phyloP scores from a whole-genome alignment of 2,329 filamentous ascomycete genomes.

The Phoma sp. region DNA sequence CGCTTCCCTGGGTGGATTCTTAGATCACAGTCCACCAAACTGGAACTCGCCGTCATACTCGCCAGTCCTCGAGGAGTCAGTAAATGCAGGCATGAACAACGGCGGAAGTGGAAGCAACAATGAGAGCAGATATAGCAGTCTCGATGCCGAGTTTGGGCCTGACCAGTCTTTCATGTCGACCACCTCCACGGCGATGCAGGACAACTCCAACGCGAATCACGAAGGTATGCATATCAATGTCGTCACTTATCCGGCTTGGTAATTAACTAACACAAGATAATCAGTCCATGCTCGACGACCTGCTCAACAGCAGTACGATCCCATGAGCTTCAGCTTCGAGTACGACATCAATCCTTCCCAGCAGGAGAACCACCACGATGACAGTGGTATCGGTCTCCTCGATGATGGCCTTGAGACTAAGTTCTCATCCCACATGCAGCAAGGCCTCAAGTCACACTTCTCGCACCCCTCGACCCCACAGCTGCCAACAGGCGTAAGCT shows the following conservation, averaged over 20 bases:
- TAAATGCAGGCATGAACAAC: conserved; percentile 41
- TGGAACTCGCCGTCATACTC: conserved; percentile 36
- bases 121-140: conserved; percentile 49
- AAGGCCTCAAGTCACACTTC: conserved; percentile 32
- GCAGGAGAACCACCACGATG: conserved; percentile 43
- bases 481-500: conserved; percentile 28
- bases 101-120: conserved; percentile 49
- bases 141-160: conserved; percentile 47
- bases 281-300: conserved; percentile 45
- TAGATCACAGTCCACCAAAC: conserved; percentile 60
- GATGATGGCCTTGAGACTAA: conserved; percentile 48
- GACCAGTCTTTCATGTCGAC: conserved; percentile 44
- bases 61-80: conserved; percentile 39
- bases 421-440: conserved; percentile 35
- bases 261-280: conserved; percentile 47
- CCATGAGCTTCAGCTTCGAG: conserved; percentile 44
- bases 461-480: conserved; percentile 31
- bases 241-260: conserved; percentile 22
- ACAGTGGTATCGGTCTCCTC: conserved; percentile 45
- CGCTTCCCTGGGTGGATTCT: conserved; percentile 88
- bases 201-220: conserved; percentile 27
- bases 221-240: conserved; percentile 41
- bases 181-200: conserved; percentile 35
- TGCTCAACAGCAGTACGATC: conserved; percentile 42
- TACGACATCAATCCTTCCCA: conserved; percentile 42